phyloP scores from a whole-genome alignment of 1,284 basidiomycete species.

The Sporisorium iseilematis-ciliati region DNA sequence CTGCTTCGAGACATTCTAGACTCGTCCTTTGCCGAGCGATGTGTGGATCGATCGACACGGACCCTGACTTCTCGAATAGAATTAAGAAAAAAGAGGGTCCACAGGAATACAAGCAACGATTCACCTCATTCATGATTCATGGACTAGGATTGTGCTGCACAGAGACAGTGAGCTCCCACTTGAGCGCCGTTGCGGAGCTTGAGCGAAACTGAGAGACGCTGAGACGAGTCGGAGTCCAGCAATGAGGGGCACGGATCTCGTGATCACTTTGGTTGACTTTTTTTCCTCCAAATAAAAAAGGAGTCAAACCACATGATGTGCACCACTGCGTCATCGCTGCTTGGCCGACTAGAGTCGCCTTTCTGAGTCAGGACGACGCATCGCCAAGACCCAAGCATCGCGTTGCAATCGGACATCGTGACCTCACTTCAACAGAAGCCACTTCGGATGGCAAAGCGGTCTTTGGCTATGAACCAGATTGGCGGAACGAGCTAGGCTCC shows the following conservation, averaged over 20 bases:
- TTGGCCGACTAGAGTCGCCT: background rate
- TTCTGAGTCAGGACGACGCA: too few species aligned
- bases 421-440: too few species aligned
- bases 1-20: slow-evolving; percentile 14
- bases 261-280: slow-evolving; percentile 2
- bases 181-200: background rate
- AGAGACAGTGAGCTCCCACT: background rate
- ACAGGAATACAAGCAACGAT: background rate
- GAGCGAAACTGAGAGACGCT: background rate
- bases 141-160: background rate
- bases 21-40: slow-evolving; percentile 19
- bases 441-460: too few species aligned
- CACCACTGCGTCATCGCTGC: slow-evolving; percentile 1
- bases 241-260: slow-evolving; percentile 9
- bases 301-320: background rate
- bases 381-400: too few species aligned
- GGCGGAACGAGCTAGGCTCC: too few species aligned
- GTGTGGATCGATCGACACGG: slow-evolving; percentile 33
- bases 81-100: background rate
- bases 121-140: background rate
- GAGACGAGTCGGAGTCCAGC: slow-evolving; percentile 1
- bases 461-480: too few species aligned
- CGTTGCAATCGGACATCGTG: too few species aligned
- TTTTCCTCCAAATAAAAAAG: too few species aligned
- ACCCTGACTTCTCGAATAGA: slow-evolving; percentile 18